Evolutionary conservation across 352 stramenopile genomes (phyloP).

Genomic region (Globisporangium cylindrosporum): DNA sequence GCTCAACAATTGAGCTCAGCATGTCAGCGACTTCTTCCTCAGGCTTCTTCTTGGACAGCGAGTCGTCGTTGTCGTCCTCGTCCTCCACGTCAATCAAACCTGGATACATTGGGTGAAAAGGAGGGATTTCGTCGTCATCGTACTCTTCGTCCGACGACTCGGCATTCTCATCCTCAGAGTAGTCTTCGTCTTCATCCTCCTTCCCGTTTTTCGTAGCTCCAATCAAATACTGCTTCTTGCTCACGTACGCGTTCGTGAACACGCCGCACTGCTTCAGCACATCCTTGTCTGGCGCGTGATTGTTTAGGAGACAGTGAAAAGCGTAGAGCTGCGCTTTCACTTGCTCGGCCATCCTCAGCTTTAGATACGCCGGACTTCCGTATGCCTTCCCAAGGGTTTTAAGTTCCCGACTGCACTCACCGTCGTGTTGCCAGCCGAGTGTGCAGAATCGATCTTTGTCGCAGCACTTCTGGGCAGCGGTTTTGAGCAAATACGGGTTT

Average conservation of each 20-base stretch:
- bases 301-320: conserved; percentile 87
- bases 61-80: conserved; percentile 34
- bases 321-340: conserved; percentile 87
- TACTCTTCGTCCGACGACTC: conserved; percentile 62
- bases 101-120: conserved; percentile 52
- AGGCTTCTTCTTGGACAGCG: conserved; percentile 47
- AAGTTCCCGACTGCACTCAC: conserved; percentile 78
- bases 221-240: conserved; percentile 62
- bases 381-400: conserved; percentile 66
- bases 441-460: conserved; percentile 84
- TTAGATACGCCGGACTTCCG: conserved; percentile 58
- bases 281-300: conserved; percentile 81
- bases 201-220: conserved; percentile 36
- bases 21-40: conserved; percentile 74
- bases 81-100: conserved; percentile 49
- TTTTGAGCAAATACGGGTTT: conserved; percentile 61
- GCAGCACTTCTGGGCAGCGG: conserved; percentile 51
- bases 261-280: conserved; percentile 87
- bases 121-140: conserved; percentile 52
- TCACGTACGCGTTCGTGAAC: conserved; percentile 77
- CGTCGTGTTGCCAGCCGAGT: conserved; percentile 65
- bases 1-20: conserved; percentile 75
- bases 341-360: conserved; percentile 81
- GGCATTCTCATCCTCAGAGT: conserved; percentile 67
- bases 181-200: conserved; percentile 69